Evolutionary conservation across 2,329 filamentous ascomycete species (phyloP).

Genomic region (Fusarium sororula): DNA sequence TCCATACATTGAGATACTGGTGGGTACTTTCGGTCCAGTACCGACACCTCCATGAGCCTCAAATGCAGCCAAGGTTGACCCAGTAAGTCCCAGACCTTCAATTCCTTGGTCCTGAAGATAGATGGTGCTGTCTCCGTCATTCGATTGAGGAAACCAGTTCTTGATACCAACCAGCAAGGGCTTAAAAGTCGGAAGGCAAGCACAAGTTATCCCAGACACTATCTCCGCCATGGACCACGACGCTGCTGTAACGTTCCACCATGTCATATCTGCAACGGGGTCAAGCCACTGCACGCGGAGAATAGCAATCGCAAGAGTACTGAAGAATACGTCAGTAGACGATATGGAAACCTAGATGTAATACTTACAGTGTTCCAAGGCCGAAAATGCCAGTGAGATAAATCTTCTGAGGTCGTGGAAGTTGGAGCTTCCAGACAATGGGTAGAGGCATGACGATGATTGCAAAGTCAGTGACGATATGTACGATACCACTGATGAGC

Average conservation of each 20-base stretch:
- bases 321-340: background rate
- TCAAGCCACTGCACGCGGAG: constrained; percentile 32
- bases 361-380: constrained; percentile 24
- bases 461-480: constrained; percentile 25
- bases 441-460: constrained; percentile 28
- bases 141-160: background rate
- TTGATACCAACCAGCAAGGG: background rate
- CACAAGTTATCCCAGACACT: constrained; percentile 28
- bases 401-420: constrained; percentile 14
- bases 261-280: constrained; percentile 9
- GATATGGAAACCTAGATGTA: rapidly evolving
- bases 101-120: background rate
- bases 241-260: constrained; percentile 29
- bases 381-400: constrained; percentile 21
- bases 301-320: constrained; percentile 20
- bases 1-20: background rate
- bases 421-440: constrained; percentile 15
- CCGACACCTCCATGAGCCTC: background rate
- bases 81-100: rapidly evolving
- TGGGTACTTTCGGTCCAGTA: background rate
- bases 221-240: constrained; percentile 34
- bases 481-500: constrained; percentile 9
- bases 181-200: constrained; percentile 29
- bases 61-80: background rate
- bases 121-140: background rate